Percentiles rank a stretch among this genome's conserved stretches.
Conservation (phyloP, 768 basidiomycete genomes). For the Clathrus columnatus region DNA sequence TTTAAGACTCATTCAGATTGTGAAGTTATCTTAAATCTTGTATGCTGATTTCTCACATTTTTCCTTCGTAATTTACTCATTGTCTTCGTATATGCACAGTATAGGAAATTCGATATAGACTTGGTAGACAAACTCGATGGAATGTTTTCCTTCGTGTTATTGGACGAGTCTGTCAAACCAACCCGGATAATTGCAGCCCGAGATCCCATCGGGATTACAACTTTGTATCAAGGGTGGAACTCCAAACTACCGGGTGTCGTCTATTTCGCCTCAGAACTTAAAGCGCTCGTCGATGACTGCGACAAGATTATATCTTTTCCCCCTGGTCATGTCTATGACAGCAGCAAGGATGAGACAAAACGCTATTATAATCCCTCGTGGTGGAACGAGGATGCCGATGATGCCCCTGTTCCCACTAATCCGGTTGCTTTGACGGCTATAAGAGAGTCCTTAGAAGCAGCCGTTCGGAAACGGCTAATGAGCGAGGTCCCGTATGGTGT, state of each 20-base stretch:
- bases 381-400: constrained; percentile 79
- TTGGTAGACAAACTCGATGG: constrained; percentile 83
- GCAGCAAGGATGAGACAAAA: constrained; percentile 61
- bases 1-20: constrained; percentile 99
- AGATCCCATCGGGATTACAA: constrained; percentile 96
- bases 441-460: constrained; percentile 77
- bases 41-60: constrained; percentile 26
- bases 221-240: constrained; percentile 95
- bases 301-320: constrained; percentile 94
- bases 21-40: constrained; percentile 91
- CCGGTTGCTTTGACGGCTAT: constrained; percentile 58
- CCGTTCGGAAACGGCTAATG: constrained; percentile 94
- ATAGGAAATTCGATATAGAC: constrained; percentile 69
- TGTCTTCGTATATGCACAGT: constrained; percentile 37
- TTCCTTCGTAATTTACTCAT: constrained; percentile 4
- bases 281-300: constrained; percentile 83
- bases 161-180: constrained; percentile 88
- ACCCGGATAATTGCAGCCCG: constrained; percentile 90
- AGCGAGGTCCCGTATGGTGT: constrained; percentile 98
- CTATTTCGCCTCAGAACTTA: constrained; percentile 95
- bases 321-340: constrained; percentile 95
- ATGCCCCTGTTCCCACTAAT: constrained; percentile 47
- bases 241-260: constrained; percentile 72
- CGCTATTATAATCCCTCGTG: constrained; percentile 86
- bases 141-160: constrained; percentile 96